Base-by-base conservation (phyloP, 441 rosid genomes). In the Corymbia calophylla region DNA sequence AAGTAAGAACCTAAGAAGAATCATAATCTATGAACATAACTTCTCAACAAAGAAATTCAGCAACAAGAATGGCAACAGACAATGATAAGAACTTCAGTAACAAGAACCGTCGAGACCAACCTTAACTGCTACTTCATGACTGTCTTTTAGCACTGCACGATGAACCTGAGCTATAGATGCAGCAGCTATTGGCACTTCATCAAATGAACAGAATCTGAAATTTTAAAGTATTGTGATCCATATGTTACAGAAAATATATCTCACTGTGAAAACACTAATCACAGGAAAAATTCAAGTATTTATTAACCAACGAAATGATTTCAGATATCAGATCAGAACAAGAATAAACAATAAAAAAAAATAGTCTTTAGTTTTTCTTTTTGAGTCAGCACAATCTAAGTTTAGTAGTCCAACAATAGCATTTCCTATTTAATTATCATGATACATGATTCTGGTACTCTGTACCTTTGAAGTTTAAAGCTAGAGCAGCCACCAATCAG, bases 141-240 rank as follows among this genome's bases (percentile, higher is more conserved):
- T 87, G 90, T 96, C 91, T 91, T 92, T 96, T 91, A 96, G 89
- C 44, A 94, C 88, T 7, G 99, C 99, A 88, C 47, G 98, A 91
- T 97, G 99, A 60, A 97, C 99, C 94, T 97, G 99, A 68, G 98
- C 99, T 93, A 97, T 96, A 87, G 99, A 97, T 60, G 99, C 99
- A 89, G 99, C 98, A 91, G 99, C 99, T 87, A 96, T 95, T 53
- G 99, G 97, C 91, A 93, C 94, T 91, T 97, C 98, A 92, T 95
- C 96, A 87, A 97, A 91, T n/a, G 97, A 97, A 91, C 91, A 89
- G 91, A 97, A 97, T 92, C 98, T 97, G 94, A 91, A 89, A 92
- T 87, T 5, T n/a, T 18, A 54, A 86, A 27, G 27, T 44, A 86
- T 54, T 73, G 18, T 73, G 84, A 21, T 39, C 51, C 48, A 39